Base-by-base conservation (phyloP, 176 grass and related monocot species). In the Themeda triandra region DNA sequence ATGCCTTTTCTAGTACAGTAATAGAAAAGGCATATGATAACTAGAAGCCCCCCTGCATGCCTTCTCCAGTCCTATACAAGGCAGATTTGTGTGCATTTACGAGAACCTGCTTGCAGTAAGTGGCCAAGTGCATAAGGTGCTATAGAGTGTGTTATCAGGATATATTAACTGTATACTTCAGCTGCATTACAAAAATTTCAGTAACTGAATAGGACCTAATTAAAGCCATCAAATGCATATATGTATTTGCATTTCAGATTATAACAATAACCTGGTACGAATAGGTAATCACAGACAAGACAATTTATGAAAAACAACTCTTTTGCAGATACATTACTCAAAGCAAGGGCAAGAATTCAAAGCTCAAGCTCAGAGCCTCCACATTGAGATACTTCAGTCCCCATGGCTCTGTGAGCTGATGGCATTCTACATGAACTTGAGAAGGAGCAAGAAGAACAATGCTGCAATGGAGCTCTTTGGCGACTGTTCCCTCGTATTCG, bases 381-480 rank as follows among this genome's bases (percentile, higher is more conserved):
- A 90, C 78, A 95, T 98, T 75, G 96, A 98, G 71, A 95, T 98
- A 67, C 96, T 98, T 42, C 93, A 98, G 23, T 98, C 96, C 36
- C 96, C 96, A 72, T 95, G 96, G 89, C 80, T 98, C 4, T 90
- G 77, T 4, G 93, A 98, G 65, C 74, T 98, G 6, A 95, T 98
- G 91, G 96, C 93, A 58, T 95, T 95, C 63, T 95, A 95, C 80
- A 90, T 98, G 83, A 98, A 98, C 72, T 63, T 93, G 91, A 91
- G 89, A 54, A 90, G 73, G 39, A 85, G 80, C 39, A 86, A 69
- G 44, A 93, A 90, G 41, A 83, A 80, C 11, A 76, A 88, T 28
- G 29, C 54, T 48, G 76, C 69, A 5, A 86, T 95, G 80, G 93
- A 88, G 73, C 89, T 95, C 40, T 93, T 95, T 71, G 83, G 79